Base-by-base conservation (phyloP, 768 basidiomycete species). In the Clavulina sp. region DNA sequence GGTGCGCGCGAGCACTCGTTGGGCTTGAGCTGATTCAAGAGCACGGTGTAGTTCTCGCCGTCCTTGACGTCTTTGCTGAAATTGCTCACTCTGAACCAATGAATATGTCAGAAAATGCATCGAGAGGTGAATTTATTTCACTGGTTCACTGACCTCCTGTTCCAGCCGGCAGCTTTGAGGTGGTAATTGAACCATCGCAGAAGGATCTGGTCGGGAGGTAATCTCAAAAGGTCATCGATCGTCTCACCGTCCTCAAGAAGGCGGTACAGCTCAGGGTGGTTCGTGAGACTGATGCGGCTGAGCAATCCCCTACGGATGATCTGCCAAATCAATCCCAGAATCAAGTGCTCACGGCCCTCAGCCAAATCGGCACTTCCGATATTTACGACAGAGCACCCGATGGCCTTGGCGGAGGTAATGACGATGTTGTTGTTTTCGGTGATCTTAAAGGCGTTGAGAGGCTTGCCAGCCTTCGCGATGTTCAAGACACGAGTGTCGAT, bases 391-490 rank as follows among this genome's bases (percentile, higher is more conserved):
- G 88, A 93, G 62, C 95, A 95, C 33, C 95, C 93, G 57, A 99
- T 97, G 64, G 84, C 92, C 68, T 96, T 96, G 33, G 93, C 80
- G 24, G 95, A 97, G 9, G 87, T 84, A 67, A 99, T 95, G 62
- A 97, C 93, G 62, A 99, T 95, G 67, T 97, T 99, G 73, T 99
- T 97, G 71, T 97, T 97, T 65, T 99, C 95, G 0, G 95, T 97
- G 60, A 96, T 96, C 61, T 99, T 91, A 77, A 99, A 99, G 0
- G 88, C 87, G 62, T 99, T 99, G 44, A 99, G 73, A 0, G 84
- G 77, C 67, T 89, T 93, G 34, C 77, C 75, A 2, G 74, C 58
- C 2, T 73, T 73, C 0, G 91, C 77, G 65, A 84, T 93, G 73
- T 99, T 97, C 59, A 99, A 73, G 4, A 99, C 95, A 73, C 95